Conservation (phyloP, 768 basidiomycete species). For the Tylopilus sp. region DNA sequence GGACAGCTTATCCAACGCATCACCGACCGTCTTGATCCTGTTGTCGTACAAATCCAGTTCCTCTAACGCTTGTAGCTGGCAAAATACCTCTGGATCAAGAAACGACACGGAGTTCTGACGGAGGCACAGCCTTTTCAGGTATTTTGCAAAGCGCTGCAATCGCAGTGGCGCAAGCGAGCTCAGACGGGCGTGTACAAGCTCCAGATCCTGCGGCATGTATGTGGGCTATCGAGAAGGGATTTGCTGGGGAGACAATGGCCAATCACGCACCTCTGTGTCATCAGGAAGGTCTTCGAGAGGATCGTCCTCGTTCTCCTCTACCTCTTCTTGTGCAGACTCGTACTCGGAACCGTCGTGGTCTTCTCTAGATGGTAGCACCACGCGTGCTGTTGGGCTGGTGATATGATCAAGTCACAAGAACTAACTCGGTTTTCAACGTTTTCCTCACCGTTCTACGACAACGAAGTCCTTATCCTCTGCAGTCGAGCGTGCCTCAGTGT, state of each 20-base stretch:
- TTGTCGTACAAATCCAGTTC: slow-evolving; percentile 98
- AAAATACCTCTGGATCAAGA: slow-evolving; percentile 72
- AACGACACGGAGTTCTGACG: slow-evolving; percentile 79
- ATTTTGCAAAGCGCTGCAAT: slow-evolving; percentile 65
- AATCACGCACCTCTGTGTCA: slow-evolving; percentile 66
- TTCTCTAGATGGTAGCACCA: slow-evolving; percentile 41
- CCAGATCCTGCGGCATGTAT: slow-evolving; percentile 61
- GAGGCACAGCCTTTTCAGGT: slow-evolving; percentile 74
- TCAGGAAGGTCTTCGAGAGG: slow-evolving; percentile 78
- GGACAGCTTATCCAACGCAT: slow-evolving; percentile 56
- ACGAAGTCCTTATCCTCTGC: slow-evolving; percentile 21
- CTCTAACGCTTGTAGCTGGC: slow-evolving; percentile 62
- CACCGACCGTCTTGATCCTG: slow-evolving; percentile 71
- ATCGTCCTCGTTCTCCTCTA: slow-evolving; percentile 53
- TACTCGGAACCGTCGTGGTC: slow-evolving; percentile 32
- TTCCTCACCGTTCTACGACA: slow-evolving; percentile 25
- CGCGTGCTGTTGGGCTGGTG: slow-evolving; percentile 39
- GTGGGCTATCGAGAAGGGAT: neutral
- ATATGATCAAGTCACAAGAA: slow-evolving; percentile 1
- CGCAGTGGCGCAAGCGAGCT: slow-evolving; percentile 64
- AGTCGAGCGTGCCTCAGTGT: slow-evolving; percentile 5
- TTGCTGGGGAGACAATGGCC: neutral
- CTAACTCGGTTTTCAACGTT: neutral
- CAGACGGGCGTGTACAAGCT: slow-evolving; percentile 79
- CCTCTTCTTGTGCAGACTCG: slow-evolving; percentile 41